Percentiles rank a stretch among this genome's conserved stretches.
Conservation (phyloP, 2,329 filamentous ascomycete species). For the Clarireedia paspali region DNA sequence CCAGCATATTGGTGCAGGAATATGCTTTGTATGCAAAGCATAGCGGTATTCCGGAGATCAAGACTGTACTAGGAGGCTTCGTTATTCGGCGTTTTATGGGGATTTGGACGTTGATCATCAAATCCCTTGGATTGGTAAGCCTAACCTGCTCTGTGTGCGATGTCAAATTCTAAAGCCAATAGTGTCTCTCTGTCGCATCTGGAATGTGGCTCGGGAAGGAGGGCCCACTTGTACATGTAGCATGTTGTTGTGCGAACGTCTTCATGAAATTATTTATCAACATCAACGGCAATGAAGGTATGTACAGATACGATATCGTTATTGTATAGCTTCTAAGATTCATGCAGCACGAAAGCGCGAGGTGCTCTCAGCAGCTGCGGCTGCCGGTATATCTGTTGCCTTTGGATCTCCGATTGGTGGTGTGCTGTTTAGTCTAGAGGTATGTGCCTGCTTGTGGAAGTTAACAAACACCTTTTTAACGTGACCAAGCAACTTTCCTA, state of each 20-base stretch:
- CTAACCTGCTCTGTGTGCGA: slow-evolving; percentile 4
- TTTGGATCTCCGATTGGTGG: slow-evolving; percentile 73
- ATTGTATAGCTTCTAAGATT: background rate
- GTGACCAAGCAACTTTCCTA: slow-evolving; percentile 75
- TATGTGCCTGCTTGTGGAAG: slow-evolving; percentile 28
- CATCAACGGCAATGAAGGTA: slow-evolving; percentile 82
- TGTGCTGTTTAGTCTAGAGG: slow-evolving; percentile 90
- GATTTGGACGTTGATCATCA: slow-evolving; percentile 80
- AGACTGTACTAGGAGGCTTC: slow-evolving; percentile 89
- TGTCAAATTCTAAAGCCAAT: slow-evolving; percentile 20
- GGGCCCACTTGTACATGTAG: slow-evolving; percentile 89
- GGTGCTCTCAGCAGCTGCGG: slow-evolving; percentile 84
- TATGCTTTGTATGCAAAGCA: slow-evolving; percentile 88
- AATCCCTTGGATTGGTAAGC: slow-evolving; percentile 76
- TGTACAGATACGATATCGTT: slow-evolving; percentile 10
- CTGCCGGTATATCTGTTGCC: slow-evolving; percentile 49
- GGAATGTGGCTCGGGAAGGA: slow-evolving; percentile 97
- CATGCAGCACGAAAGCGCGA: slow-evolving; percentile 77
- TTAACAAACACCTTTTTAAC: slow-evolving; percentile 10
- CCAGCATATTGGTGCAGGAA: slow-evolving; percentile 71
- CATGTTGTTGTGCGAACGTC: slow-evolving; percentile 90
- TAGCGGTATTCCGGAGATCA: slow-evolving; percentile 95
- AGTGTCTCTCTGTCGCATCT: slow-evolving; percentile 86
- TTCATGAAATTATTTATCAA: slow-evolving; percentile 83
- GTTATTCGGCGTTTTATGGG: slow-evolving; percentile 84